Evolutionary conservation across 768 basidiomycete genomes (phyloP).

Genomic region (Saitozyma podzolica): DNA sequence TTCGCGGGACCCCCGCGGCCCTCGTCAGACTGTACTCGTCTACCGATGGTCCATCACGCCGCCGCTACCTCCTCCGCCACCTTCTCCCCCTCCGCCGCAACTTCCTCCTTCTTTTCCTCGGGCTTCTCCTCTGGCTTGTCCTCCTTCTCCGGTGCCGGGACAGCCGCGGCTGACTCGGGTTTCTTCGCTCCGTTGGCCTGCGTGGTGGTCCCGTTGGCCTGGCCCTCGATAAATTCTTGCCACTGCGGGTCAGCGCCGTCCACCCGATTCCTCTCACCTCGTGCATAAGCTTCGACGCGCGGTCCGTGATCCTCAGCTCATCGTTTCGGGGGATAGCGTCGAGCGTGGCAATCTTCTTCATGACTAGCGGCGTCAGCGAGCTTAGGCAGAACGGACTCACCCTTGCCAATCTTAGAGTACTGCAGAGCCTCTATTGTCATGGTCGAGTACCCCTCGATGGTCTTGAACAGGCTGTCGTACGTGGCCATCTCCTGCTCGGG

Average conservation of each 20-base stretch:
- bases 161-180: no score
- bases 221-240: conserved; percentile 16
- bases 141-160: conserved; percentile 6
- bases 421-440: conserved; percentile 77
- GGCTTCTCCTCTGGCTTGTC: conserved; percentile 3
- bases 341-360: conserved; percentile 77
- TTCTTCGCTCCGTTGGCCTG: not conserved
- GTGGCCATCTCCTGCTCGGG: conserved; percentile 69
- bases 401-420: conserved; percentile 62
- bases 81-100: no score
- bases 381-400: conserved; percentile 17
- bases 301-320: conserved; percentile 70
- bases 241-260: conserved; percentile 20
- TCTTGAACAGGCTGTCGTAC: conserved; percentile 70
- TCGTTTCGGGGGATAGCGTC: conserved; percentile 63
- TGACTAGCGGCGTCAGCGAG: conserved; percentile 58
- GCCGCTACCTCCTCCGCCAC: no score
- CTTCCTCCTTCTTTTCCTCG: not conserved
- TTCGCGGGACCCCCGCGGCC: no score
- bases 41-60: no score
- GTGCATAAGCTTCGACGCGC: conserved; percentile 68
- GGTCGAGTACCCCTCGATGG: conserved; percentile 71
- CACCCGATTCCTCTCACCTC: conserved; percentile 47
- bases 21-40: no score
- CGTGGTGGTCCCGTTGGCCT: not conserved